Evolutionary conservation across 2,329 filamentous ascomycete species (phyloP).

Genomic region (Lojkania enalia): DNA sequence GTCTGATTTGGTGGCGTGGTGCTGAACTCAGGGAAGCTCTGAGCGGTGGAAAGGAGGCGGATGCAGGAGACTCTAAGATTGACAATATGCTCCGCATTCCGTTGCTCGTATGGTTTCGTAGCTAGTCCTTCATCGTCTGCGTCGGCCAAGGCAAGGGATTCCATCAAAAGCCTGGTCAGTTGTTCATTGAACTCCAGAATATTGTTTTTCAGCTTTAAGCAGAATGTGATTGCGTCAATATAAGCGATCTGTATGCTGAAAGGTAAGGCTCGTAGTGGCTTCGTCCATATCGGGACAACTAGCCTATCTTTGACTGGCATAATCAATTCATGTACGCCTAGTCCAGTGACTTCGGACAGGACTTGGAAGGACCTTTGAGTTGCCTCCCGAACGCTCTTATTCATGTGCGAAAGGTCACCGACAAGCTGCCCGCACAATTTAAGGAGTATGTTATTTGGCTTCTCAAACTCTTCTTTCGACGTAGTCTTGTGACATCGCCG

Average conservation of each 20-base stretch:
- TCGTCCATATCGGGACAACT: constrained; percentile 90
- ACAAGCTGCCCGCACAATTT: constrained; percentile 84
- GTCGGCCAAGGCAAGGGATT: constrained; percentile 91
- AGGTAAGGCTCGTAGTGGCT: constrained; percentile 87
- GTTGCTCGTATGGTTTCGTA: constrained; percentile 82
- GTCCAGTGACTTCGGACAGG: constrained; percentile 75
- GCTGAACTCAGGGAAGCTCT: constrained; percentile 89
- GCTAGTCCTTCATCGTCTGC: constrained; percentile 91
- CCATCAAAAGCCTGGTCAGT: constrained; percentile 85
- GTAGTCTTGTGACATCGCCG: constrained; percentile 76
- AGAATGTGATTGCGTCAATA: constrained; percentile 96
- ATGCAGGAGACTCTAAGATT: constrained; percentile 92
- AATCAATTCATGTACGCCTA: constrained; percentile 84
- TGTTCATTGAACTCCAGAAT: constrained; percentile 92
- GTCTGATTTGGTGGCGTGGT: constrained; percentile 70
- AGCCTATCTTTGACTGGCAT: constrained; percentile 88
- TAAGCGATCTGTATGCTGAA: constrained; percentile 97
- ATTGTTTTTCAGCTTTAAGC: constrained; percentile 83
- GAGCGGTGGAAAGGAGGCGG: constrained; percentile 87
- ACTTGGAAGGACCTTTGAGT: constrained; percentile 79
- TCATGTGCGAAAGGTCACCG: constrained; percentile 91
- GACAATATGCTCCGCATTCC: constrained; percentile 93
- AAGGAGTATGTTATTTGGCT: constrained; percentile 67
- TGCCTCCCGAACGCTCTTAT: constrained; percentile 87
- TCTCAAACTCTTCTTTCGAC: constrained; percentile 77